Conservation (phyloP, 352 stramenopile species). For the Phytopythium litorale region DNA sequence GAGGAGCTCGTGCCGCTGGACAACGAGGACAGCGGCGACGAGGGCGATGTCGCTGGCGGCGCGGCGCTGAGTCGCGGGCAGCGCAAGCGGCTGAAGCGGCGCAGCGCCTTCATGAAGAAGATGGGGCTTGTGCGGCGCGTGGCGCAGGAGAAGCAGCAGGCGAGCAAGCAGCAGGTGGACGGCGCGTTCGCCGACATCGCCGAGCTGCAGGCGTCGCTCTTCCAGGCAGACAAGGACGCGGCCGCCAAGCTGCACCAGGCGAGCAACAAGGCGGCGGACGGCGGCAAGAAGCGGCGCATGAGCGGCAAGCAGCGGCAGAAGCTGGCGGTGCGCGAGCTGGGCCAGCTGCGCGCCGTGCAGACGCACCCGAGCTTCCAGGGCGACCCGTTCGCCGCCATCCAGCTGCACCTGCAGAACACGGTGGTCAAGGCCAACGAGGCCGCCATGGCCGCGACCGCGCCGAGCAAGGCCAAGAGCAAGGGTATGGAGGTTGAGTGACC, state of each 20-base stretch:
- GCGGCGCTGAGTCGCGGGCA: constrained; percentile 70
- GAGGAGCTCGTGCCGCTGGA: constrained; percentile 25
- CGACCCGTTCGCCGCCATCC: constrained; percentile 84
- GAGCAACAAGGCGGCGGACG: constrained; percentile 11
- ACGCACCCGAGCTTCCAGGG: constrained; percentile 75
- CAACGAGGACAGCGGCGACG: constrained; percentile 29
- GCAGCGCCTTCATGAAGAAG: constrained; percentile 79
- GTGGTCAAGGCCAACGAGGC: constrained; percentile 77
- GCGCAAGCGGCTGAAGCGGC: constrained; percentile 81
- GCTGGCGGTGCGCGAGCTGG: constrained; percentile 75
- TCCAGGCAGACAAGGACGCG: constrained; percentile 40
- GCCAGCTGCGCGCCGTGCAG: constrained; percentile 82
- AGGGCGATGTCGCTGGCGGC: constrained; percentile 17
- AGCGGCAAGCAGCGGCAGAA: constrained; percentile 84
- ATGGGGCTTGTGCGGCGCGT: constrained; percentile 81
- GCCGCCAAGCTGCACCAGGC: constrained; percentile 24
- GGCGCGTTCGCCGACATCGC: constrained; percentile 71
- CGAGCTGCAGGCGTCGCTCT: constrained; percentile 68
- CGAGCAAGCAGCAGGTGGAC: constrained; percentile 38
- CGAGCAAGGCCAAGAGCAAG: constrained; percentile 21
- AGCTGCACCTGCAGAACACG: constrained; percentile 84
- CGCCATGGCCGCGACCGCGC: constrained; percentile 37
- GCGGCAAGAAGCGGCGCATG: constrained; percentile 44
- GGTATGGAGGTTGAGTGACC: constrained; percentile 37
- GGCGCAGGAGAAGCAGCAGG: constrained; percentile 41